phyloP scores from a whole-genome alignment of 2,329 filamentous ascomycete species.

The Didymella keratinophila region DNA sequence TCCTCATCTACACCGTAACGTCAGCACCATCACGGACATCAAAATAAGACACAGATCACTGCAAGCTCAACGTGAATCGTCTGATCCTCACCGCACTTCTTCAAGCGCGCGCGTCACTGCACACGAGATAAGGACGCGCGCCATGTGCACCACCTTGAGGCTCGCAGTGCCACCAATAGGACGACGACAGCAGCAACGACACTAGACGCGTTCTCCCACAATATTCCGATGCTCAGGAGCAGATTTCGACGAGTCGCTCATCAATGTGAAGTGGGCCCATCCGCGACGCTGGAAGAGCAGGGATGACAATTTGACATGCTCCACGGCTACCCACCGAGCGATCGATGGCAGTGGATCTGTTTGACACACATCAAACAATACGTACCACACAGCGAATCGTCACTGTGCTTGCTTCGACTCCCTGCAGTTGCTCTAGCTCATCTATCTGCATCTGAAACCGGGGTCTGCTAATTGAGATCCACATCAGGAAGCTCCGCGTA shows the following conservation, averaged over 20 bases:
- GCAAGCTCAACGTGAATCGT: not conserved
- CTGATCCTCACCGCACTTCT: not conserved
- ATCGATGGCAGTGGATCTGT: not conserved
- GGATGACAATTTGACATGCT: not conserved
- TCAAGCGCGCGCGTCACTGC: not conserved
- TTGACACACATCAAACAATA: not conserved
- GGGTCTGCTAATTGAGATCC: slow-evolving; percentile 18
- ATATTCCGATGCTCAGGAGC: not conserved
- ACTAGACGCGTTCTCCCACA: not conserved
- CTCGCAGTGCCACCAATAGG: not conserved
- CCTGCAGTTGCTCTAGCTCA: slow-evolving; percentile 1
- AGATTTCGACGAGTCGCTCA: not conserved
- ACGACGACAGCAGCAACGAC: not conserved
- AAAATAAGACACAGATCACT: not conserved
- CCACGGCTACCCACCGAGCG: not conserved
- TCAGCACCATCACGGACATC: not conserved
- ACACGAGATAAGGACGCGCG: not conserved
- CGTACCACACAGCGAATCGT: not conserved
- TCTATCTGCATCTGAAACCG: slow-evolving; percentile 17
- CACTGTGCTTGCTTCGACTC: not conserved
- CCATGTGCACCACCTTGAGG: not conserved
- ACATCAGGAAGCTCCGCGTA: slow-evolving; percentile 7
- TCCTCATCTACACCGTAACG: no score
- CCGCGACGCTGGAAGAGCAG: not conserved
- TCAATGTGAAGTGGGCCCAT: not conserved